Percentiles rank a stretch among this genome's conserved stretches.
phyloP scores from a whole-genome alignment of 2,329 filamentous ascomycete species.

The Teratosphaeria viscida region DNA sequence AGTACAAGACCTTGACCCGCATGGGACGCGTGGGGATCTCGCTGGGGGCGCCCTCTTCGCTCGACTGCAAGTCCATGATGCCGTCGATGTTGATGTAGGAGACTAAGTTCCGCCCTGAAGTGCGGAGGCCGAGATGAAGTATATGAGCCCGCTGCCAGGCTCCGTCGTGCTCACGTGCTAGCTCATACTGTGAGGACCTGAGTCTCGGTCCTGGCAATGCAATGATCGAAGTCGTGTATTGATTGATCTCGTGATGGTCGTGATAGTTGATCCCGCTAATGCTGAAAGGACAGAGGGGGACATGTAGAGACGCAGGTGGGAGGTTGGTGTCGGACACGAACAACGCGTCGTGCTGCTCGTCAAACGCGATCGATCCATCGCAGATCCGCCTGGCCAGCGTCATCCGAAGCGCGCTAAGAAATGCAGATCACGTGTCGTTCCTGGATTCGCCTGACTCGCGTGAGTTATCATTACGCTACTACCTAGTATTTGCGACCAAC shows the following conservation, averaged over 20 bases:
- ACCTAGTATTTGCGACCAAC: neutral
- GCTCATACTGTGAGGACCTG: conserved; percentile 3
- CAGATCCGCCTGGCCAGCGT: neutral
- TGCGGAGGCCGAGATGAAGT: neutral
- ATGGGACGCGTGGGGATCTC: conserved; percentile 33
- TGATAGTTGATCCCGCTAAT: neutral
- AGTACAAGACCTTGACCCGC: conserved; percentile 88
- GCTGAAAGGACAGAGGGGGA: neutral
- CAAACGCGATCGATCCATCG: neutral
- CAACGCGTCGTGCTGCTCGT: neutral
- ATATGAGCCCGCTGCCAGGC: conserved; percentile 4
- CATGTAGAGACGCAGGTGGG: neutral
- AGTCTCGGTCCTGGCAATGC: neutral
- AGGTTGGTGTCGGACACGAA: neutral
- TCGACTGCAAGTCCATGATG: neutral
- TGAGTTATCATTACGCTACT: neutral
- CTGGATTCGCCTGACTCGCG: neutral
- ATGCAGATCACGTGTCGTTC: neutral
- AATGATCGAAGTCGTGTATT: neutral
- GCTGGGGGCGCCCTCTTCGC: neutral
- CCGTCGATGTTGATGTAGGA: conserved; percentile 12
- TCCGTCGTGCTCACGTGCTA: conserved; percentile 8
- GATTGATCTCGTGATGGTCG: neutral
- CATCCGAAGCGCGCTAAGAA: neutral
- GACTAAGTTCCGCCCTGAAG: conserved; percentile 3